These are phyloP conservation scores for Neurospora sp. DNA, from an alignment of 495 filamentous ascomycete species.

Conservation along the genomic window DNA sequence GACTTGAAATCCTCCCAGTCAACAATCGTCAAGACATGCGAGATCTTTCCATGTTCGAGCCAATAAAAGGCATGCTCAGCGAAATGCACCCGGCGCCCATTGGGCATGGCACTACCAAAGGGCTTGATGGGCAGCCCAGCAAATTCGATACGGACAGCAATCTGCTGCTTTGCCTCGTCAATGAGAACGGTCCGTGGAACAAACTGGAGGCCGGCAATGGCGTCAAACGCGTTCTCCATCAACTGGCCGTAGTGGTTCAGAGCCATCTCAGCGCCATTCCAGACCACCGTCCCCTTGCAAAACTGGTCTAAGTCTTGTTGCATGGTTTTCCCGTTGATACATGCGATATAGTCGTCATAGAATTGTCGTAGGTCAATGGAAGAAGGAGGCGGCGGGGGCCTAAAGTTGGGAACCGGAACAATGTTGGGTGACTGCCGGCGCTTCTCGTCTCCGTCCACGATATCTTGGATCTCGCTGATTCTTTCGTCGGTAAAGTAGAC, in stretches of 20 bases:
- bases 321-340: constrained; percentile 22
- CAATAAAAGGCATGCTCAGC: constrained; percentile 25
- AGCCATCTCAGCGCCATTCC: constrained; percentile 16
- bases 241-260: constrained; percentile 16
- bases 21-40: constrained; percentile 23
- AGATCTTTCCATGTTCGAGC: constrained; percentile 26
- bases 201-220: constrained; percentile 18
- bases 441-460: constrained; percentile 12
- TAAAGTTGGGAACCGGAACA: background rate
- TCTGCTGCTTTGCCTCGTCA: constrained; percentile 16
- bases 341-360: constrained; percentile 18
- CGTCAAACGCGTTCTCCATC: constrained; percentile 17
- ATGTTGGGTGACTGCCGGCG: constrained; percentile 7
- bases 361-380: constrained; percentile 10
- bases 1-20: constrained; percentile 22
- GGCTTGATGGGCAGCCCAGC: constrained; percentile 18
- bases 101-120: constrained; percentile 11
- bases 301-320: constrained; percentile 13
- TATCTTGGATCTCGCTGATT: constrained; percentile 13
- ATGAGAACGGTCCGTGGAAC: constrained; percentile 12
- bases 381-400: constrained; percentile 8
- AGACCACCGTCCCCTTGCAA: constrained; percentile 14
- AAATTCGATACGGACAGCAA: constrained; percentile 21
- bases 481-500: constrained; percentile 15
- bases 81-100: constrained; percentile 16